Evolutionary conservation across 371 early-diverging fungal genomes (phyloP).

Genomic region (Chytridium lagenaria): DNA sequence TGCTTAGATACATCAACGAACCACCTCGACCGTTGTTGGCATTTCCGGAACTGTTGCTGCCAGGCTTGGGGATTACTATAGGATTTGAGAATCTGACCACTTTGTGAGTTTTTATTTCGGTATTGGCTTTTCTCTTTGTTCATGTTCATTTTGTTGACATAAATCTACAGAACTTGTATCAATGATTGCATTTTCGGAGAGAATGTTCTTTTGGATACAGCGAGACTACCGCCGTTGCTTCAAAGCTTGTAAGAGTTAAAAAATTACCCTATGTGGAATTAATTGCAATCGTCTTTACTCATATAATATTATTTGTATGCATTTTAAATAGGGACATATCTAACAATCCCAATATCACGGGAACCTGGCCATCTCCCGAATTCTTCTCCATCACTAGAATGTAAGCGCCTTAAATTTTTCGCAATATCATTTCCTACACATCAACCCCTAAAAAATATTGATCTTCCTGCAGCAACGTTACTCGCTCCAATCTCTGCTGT

Average conservation of each 20-base stretch:
- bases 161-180: not conserved
- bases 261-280: not conserved
- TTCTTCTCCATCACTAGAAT: conserved; percentile 16
- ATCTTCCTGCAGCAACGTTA: not conserved
- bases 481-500: conserved; percentile 7
- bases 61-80: not conserved
- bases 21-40: not conserved
- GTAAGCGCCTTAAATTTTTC: not conserved
- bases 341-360: conserved; percentile 7
- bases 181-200: conserved; percentile 14
- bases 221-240: not conserved
- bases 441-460: no score
- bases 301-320: not conserved
- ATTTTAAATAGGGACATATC: not conserved
- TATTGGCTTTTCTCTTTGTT: not conserved
- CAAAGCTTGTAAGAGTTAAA: no score
- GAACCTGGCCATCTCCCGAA: conserved; percentile 15
- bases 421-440: no score
- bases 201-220: not conserved
- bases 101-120: conserved; percentile 5
- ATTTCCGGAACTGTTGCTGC: not conserved
- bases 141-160: conserved; percentile 1
- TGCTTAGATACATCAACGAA: not conserved
- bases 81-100: conserved; percentile 14
- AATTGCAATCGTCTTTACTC: no score